Conservation (phyloP, 1,284 basidiomycete species). For the Microbotryomycetes sp. region DNA sequence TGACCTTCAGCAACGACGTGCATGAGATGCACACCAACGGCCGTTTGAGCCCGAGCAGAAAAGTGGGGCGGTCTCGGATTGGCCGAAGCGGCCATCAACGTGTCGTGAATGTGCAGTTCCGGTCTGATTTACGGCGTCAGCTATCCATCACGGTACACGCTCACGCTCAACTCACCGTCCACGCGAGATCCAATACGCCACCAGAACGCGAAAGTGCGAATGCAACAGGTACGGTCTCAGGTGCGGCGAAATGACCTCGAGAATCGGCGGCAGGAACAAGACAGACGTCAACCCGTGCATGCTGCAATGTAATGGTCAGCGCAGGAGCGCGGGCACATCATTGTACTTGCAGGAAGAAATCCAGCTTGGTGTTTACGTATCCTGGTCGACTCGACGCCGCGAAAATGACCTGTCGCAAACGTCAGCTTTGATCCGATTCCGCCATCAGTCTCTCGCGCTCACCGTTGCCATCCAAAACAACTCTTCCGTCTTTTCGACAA, state of each 20-base stretch:
- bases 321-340: not conserved
- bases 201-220: constrained; percentile 32
- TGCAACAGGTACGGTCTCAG: constrained; percentile 32
- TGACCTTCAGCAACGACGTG: constrained; percentile 2
- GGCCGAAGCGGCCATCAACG: constrained; percentile 24
- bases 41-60: not conserved
- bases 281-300: constrained; percentile 35
- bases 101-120: constrained; percentile 29
- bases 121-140: constrained; percentile 13
- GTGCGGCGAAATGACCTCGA: constrained; percentile 32
- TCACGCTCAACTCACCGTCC: constrained; percentile 18
- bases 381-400: constrained; percentile 32
- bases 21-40: constrained; percentile 4
- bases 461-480: constrained; percentile 34
- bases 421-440: not conserved
- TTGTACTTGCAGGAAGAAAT: constrained; percentile 30
- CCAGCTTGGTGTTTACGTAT: constrained; percentile 26
- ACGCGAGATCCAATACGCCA: constrained; percentile 34
- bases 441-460: not conserved
- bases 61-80: constrained; percentile 17
- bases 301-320: not conserved
- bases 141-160: not conserved
- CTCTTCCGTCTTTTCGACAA: constrained; percentile 34
- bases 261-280: constrained; percentile 32
- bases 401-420: constrained; percentile 17